Conservation (phyloP, 805 yeast species). For the Wickerhamomyces alni region DNA sequence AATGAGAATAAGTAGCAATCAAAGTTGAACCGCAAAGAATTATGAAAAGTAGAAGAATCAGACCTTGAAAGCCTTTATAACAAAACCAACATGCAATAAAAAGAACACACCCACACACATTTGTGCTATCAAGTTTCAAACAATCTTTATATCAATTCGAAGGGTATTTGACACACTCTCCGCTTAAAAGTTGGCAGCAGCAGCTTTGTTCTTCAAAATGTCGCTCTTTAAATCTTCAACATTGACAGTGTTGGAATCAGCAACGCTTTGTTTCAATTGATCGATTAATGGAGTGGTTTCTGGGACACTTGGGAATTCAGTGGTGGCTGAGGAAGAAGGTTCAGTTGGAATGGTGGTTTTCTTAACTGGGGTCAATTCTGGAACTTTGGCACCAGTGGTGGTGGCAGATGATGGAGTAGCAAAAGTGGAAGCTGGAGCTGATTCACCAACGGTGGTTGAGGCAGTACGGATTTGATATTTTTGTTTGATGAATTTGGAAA, state of each 20-base stretch:
- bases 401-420: slow-evolving; percentile 22
- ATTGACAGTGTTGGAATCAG: slow-evolving; percentile 15
- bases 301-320: slow-evolving; percentile 31
- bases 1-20: too few relatives aligned
- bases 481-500: slow-evolving; percentile 51
- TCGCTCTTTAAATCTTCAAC: slow-evolving; percentile 28
- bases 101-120: background rate
- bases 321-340: slow-evolving; percentile 2
- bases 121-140: background rate
- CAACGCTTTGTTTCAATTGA: slow-evolving; percentile 11
- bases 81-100: background rate
- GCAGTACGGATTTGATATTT: slow-evolving; percentile 59
- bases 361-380: too few relatives aligned
- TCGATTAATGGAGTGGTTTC: slow-evolving; percentile 18
- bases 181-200: slow-evolving; percentile 12
- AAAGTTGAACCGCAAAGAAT: too few relatives aligned
- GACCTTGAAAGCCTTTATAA: too few relatives aligned
- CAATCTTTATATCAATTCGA: too few relatives aligned
- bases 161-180: too few relatives aligned
- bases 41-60: too few relatives aligned
- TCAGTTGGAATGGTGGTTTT: slow-evolving; percentile 5
- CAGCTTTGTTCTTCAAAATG: slow-evolving; percentile 24
- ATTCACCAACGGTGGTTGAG: slow-evolving; percentile 50
- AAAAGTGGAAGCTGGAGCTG: slow-evolving; percentile 8
- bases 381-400: slow-evolving; percentile 15